Percentiles rank a stretch among this genome's conserved stretches.
These are phyloP conservation scores for Neofusicoccum laricinum DNA, from an alignment of 2,329 filamentous ascomycete species.

Conservation along the genomic window DNA sequence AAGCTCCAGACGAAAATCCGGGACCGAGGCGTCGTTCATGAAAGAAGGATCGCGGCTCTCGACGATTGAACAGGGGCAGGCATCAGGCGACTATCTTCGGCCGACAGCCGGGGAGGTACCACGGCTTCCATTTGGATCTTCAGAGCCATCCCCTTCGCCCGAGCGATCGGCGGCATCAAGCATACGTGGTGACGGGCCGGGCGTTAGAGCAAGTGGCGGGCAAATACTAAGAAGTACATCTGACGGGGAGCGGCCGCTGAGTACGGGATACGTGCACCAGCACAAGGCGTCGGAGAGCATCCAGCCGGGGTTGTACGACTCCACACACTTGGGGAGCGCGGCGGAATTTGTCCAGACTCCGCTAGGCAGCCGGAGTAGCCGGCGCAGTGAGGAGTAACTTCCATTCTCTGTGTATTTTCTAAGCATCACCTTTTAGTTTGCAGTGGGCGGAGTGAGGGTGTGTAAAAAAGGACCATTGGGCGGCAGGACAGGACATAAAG, in stretches of 20 bases:
- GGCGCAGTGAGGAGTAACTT: conserved; percentile 1
- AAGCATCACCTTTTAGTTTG: conserved; percentile 9
- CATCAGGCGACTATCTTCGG: background rate
- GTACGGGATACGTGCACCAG: conserved; percentile 38
- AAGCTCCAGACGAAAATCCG: conserved; percentile 55
- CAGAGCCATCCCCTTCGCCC: conserved; percentile 34
- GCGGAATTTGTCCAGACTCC: conserved; percentile 34
- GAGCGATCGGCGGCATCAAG: conserved; percentile 37
- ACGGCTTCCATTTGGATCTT: conserved; percentile 36
- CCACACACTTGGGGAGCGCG: conserved; percentile 32
- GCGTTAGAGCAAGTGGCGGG: background rate
- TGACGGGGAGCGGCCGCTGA: conserved; percentile 28
- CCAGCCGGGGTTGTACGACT: conserved; percentile 30
- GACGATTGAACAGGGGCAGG: conserved; percentile 27
- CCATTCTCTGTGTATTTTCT: conserved; percentile 8
- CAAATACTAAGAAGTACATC: background rate
- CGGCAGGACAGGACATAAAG: conserved; percentile 4
- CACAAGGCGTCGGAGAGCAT: conserved; percentile 38
- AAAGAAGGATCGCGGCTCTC: conserved; percentile 27
- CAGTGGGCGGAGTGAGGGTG: background rate
- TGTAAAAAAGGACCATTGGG: conserved; percentile 7
- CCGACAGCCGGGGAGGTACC: conserved; percentile 16
- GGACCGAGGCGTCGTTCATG: conserved; percentile 27
- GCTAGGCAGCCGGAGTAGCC: conserved; percentile 2
- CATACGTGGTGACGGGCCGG: background rate